A percentile compares a stretch with the other conserved stretches of the same genome.
Conservation (phyloP, 2,329 filamentous ascomycete genomes). For the Colletotrichum sp. region DNA sequence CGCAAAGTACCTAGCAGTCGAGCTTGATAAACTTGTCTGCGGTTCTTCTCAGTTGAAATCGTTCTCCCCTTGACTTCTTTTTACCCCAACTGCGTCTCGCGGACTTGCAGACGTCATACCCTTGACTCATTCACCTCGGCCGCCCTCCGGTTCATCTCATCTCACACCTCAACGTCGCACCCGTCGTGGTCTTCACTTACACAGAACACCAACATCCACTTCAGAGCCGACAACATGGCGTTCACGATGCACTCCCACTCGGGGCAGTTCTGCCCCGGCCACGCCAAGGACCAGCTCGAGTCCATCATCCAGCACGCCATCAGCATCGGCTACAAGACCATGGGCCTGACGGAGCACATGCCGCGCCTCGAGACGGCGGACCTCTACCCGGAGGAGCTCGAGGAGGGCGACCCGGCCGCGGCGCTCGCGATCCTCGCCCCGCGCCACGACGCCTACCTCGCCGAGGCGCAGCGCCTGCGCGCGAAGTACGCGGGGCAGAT, state of each 20-base stretch:
- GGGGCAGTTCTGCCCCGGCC: constrained; percentile 91
- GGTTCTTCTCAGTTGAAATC: neutral
- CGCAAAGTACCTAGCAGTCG: neutral
- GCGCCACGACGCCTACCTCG: constrained; percentile 74
- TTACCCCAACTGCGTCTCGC: neutral
- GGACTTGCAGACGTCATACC: neutral
- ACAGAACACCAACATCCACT: neutral
- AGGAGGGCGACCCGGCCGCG: constrained; percentile 51
- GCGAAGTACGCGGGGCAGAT: constrained; percentile 73
- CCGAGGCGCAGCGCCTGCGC: constrained; percentile 77
- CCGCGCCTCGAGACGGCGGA: constrained; percentile 76
- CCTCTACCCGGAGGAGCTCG: constrained; percentile 88
- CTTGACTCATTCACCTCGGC: neutral
- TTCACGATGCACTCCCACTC: constrained; percentile 99
- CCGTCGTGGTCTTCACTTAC: neutral
- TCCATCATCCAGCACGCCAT: constrained; percentile 83
- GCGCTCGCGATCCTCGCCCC: constrained; percentile 53
- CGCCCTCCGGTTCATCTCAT: constrained; percentile 17
- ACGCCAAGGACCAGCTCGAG: constrained; percentile 86
- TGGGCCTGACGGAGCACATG: constrained; percentile 95
- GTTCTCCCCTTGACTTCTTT: neutral
- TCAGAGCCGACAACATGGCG: constrained; percentile 66
- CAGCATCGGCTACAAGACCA: constrained; percentile 76
- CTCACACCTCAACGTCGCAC: neutral
- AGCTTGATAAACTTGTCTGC: neutral